Evolutionary conservation across 2,329 filamentous ascomycete species (phyloP).

Genomic region (Fusarium domesticum): DNA sequence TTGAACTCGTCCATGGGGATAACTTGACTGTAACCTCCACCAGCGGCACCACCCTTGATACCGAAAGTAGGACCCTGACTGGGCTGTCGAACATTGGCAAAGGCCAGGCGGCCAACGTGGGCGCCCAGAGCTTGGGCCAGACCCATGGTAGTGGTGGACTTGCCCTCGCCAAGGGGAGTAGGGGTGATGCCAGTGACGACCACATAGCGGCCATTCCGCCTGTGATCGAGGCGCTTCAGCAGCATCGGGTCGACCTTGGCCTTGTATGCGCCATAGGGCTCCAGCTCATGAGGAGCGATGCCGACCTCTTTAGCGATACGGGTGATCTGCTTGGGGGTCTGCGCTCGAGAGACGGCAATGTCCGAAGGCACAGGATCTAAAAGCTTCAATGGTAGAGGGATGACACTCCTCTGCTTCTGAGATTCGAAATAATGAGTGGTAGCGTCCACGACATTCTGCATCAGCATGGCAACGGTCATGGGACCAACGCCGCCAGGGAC

Average conservation of each 20-base stretch:
- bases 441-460: conserved; percentile 91
- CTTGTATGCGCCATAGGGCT: conserved; percentile 93
- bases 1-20: conserved; percentile 99
- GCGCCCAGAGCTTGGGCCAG: conserved; percentile 88
- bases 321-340: conserved; percentile 89
- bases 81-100: conserved; percentile 95
- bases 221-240: conserved; percentile 80
- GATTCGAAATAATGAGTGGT: conserved; percentile 77
- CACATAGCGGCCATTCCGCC: conserved; percentile 84
- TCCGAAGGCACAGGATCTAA: conserved; percentile 86
- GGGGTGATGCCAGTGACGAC: conserved; percentile 95
- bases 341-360: conserved; percentile 84
- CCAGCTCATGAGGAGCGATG: conserved; percentile 82
- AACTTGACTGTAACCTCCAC: conserved; percentile 97
- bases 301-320: conserved; percentile 81
- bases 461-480: conserved; percentile 98
- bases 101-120: conserved; percentile 81
- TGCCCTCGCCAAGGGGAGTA: conserved; percentile 93
- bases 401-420: conserved; percentile 75
- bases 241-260: conserved; percentile 87
- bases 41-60: conserved; percentile 96
- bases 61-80: conserved; percentile 97
- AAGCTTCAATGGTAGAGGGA: conserved; percentile 79
- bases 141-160: conserved; percentile 97
- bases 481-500: conserved; percentile 96